Evolutionary conservation across 2,329 filamentous ascomycete genomes (phyloP), one percentile per base, ranked within the genome.

Genomic region (Colletotrichum agaves): DNA sequence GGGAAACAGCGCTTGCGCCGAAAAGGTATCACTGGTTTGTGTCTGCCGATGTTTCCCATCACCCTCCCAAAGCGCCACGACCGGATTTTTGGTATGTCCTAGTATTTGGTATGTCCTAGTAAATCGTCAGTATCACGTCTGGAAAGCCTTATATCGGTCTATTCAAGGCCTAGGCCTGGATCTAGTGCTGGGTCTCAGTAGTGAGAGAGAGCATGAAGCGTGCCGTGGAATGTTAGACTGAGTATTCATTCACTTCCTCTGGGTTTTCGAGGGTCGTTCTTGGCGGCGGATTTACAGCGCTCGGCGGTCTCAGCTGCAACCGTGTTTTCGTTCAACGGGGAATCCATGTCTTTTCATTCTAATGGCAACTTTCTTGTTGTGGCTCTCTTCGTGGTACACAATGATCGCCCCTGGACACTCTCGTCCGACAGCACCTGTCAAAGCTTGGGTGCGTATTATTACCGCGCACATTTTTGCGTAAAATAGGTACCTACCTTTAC

Each of bases 341-440:
- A 4, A n/a, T n/a, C n/a, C n/a, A n/a, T n/a, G n/a, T n/a, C n/a
- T n/a, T n/a, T n/a, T n/a, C n/a, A n/a, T n/a, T n/a, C n/a, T n/a
- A n/a, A n/a, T n/a, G n/a, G n/a, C n/a, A n/a, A n/a, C n/a, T n/a
- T n/a, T n/a, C n/a, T 23, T 23, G 21, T 23, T 23, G 4, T 27
- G 23, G 27, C 27, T 27, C 27, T 27, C 27, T 27, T 27, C 5
- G 2, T 27, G 27, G 27, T 27, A 27, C 27, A 27, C 27, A 27
- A 7, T 27, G 27, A 27, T 27, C 27, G 27, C 27, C 27, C 27
- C 27, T 27, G 23, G 23, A 27, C 44, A 52, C 37, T 37, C n/a
- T 58, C 52, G n/a, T 63, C 64, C 39, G 19, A 41, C 57, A 27
- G 37, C 44, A 52, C 63, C 33, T 61, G 37, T 43, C 23, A 37